Conservation (phyloP, 1,139 yeast species). For the Pichia sp. region DNA sequence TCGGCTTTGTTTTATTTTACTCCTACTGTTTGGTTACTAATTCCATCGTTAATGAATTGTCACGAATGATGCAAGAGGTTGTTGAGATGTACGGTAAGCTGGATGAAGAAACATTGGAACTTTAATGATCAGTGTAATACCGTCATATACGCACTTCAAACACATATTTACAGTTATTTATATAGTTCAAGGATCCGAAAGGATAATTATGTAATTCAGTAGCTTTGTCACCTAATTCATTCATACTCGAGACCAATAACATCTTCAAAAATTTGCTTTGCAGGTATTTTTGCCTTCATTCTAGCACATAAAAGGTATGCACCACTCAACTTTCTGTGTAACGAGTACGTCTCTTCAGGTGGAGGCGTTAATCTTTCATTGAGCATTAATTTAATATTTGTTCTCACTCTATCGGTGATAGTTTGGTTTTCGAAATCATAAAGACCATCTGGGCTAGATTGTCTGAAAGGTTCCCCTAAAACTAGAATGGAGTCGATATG, state of each 20-base stretch:
- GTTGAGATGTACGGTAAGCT: slow-evolving; percentile 52
- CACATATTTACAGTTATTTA: not conserved
- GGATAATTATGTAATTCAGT: too few species aligned
- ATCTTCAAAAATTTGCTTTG: slow-evolving; percentile 70
- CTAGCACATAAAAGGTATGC: slow-evolving; percentile 87
- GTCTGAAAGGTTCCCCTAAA: slow-evolving; percentile 86
- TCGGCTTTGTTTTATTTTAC: slow-evolving; percentile 69
- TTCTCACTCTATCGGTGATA: slow-evolving; percentile 86
- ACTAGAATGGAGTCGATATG: slow-evolving; percentile 89
- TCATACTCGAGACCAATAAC: slow-evolving; percentile 45
- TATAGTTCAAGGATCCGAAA: not conserved
- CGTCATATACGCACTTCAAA: not conserved
- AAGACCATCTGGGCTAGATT: slow-evolving; percentile 39
- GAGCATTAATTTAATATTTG: slow-evolving; percentile 80
- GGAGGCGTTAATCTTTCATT: slow-evolving; percentile 93
- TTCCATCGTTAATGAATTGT: slow-evolving; percentile 58
- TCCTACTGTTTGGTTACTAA: slow-evolving; percentile 69
- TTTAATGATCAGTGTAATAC: slow-evolving; percentile 8
- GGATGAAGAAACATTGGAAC: slow-evolving; percentile 25
- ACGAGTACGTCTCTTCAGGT: slow-evolving; percentile 94
- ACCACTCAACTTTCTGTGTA: slow-evolving; percentile 93
- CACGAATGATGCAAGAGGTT: slow-evolving; percentile 46
- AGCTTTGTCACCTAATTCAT: slow-evolving; percentile 8
- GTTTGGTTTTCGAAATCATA: slow-evolving; percentile 82
- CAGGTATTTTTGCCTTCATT: slow-evolving; percentile 75